Base-by-base conservation (phyloP, 2,329 filamentous ascomycete species). In the Chrysoporthe austroafricana region DNA sequence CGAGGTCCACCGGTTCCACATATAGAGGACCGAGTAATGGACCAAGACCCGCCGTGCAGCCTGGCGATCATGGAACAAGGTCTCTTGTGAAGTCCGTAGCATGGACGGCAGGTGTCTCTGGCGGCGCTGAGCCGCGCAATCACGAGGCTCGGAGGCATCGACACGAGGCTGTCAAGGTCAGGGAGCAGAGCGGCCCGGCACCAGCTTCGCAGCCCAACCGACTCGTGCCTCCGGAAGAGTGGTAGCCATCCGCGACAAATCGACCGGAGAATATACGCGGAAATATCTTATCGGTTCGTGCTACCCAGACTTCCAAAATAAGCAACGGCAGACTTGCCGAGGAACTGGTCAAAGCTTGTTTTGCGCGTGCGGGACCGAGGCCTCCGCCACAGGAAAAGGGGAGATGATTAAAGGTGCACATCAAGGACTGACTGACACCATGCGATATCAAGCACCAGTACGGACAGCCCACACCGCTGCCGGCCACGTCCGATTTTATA, bases 281-380 rank as follows among this genome's bases (percentile, higher is more conserved):
- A n/a, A 54, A 36, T 39, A 59, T 32, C 21, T 44, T 21, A 36
- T 21, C 39, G 26, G 9, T 46, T 32, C 36, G 14, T 52, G 5
- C 8, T 14, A 21, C 39, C 32, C 36, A 43, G 18, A 43, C 50
- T 62, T 13, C 63, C 48, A 66, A 66, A 66, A 42, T 62, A 54
- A 66, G 63, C 62, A 21, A 44, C 21, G 59, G 32, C 54, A 57
- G 26, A 8, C 6, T 34, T 57, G 21, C 32, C 54, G 48, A 26
- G 43, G 32, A 39, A 21, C 54, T 68, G 63, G 63, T 56, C 66
- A 68, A 43, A 66, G 66, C 66, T 68, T 65, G 36, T n/a, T 62
- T 56, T 67, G 32, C 62, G 21, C 18, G 39, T 64, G 56, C 62
- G 54, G 61, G 46, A 13, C 14, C 26, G 42, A 58, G 32, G 56